phyloP scores from a whole-genome alignment of 805 yeast species.

The Kuraishia ogatae region DNA sequence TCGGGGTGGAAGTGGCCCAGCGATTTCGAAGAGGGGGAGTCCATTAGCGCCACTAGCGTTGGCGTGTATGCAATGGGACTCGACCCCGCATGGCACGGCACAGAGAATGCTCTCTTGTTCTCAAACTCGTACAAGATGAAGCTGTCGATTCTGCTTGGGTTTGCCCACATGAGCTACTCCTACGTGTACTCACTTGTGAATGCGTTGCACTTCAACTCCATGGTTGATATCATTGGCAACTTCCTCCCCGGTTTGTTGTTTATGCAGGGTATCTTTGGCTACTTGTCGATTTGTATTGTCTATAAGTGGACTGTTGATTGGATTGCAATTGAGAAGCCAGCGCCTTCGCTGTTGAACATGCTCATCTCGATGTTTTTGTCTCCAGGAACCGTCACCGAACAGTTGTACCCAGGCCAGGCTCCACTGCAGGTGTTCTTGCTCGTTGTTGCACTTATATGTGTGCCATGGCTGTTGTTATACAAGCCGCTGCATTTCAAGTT shows the following conservation, averaged over 20 bases:
- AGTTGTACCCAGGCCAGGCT: slow-evolving; percentile 57
- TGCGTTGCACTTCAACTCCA: slow-evolving; percentile 44
- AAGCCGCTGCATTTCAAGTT: slow-evolving; percentile 50
- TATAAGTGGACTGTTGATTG: slow-evolving; percentile 73
- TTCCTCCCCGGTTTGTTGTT: slow-evolving; percentile 67
- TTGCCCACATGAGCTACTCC: slow-evolving; percentile 66
- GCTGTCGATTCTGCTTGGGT: slow-evolving; percentile 67
- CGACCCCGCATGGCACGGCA: slow-evolving; percentile 76
- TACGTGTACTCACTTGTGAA: slow-evolving; percentile 61
- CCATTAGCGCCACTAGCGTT: slow-evolving; percentile 35
- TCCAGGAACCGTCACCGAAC: slow-evolving; percentile 63
- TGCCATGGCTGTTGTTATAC: slow-evolving; percentile 63
- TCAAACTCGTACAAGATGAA: slow-evolving; percentile 75
- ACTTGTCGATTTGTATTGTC: slow-evolving; percentile 53
- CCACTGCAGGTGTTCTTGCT: slow-evolving; percentile 50
- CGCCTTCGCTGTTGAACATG: slow-evolving; percentile 71
- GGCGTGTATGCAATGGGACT: slow-evolving; percentile 57
- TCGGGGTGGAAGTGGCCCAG: slow-evolving; percentile 67
- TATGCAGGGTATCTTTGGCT: slow-evolving; percentile 73
- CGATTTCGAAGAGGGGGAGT: slow-evolving; percentile 39
- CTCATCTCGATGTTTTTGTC: slow-evolving; percentile 67
- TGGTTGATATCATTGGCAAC: slow-evolving; percentile 62
- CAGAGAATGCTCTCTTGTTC: slow-evolving; percentile 62
- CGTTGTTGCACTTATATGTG: slow-evolving; percentile 53
- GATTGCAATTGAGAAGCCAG: slow-evolving; percentile 50